These are phyloP conservation scores for Lepiota subincarnata DNA, from an alignment of 768 basidiomycete genomes.

Conservation along the genomic window DNA sequence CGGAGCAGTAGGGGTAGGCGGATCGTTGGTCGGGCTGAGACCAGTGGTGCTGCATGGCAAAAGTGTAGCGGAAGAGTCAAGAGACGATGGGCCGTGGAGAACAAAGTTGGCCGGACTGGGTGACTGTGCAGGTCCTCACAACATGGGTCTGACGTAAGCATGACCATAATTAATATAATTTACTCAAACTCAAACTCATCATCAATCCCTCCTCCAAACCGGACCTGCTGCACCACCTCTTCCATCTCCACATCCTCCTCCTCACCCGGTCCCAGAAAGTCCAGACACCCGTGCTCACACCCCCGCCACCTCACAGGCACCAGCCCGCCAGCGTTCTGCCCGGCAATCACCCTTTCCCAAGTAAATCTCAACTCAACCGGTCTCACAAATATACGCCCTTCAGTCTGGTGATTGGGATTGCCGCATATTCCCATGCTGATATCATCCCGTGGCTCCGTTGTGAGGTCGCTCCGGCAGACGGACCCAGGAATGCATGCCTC, in stretches of 20 bases:
- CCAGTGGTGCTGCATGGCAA: conserved; percentile 9
- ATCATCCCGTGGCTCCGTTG: conserved; percentile 16
- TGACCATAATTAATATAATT: background rate
- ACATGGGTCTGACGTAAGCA: conserved; percentile 5
- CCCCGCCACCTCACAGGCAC: conserved; percentile 70
- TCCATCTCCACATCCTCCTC: conserved; percentile 16
- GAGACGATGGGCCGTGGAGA: background rate
- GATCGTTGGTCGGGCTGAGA: conserved; percentile 18
- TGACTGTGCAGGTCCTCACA: conserved; percentile 28
- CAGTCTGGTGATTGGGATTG: conserved; percentile 39
- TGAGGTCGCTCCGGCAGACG: conserved; percentile 22
- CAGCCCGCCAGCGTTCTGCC: conserved; percentile 44
- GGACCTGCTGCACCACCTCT: conserved; percentile 19
- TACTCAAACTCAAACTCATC: conserved; percentile 8
- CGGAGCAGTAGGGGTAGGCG: conserved; percentile 13
- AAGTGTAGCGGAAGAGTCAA: conserved; percentile 1
- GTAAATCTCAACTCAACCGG: conserved; percentile 61
- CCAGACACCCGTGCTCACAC: conserved; percentile 58
- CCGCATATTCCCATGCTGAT: conserved; percentile 43
- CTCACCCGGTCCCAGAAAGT: conserved; percentile 40
- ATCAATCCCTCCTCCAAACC: conserved; percentile 14
- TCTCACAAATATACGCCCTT: conserved; percentile 41
- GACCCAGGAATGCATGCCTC: conserved; percentile 36
- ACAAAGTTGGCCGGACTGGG: conserved; percentile 7
- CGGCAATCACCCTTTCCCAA: conserved; percentile 57